Evolutionary conservation across 1,139 yeast genomes (phyloP).

Genomic region (Geotrichum phurueaensis): DNA sequence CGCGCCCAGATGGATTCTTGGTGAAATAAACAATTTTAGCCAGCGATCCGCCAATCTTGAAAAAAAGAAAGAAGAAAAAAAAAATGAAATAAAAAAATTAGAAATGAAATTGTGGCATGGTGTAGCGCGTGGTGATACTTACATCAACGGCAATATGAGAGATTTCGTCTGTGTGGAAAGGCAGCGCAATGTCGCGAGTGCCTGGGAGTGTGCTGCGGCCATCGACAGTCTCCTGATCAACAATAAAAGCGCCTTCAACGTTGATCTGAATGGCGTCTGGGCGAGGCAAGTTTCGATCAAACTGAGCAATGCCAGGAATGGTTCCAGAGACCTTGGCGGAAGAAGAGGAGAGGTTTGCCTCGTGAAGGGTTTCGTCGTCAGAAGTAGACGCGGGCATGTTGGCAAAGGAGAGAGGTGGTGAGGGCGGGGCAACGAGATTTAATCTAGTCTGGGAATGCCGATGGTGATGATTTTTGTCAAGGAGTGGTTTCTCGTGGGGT

Average conservation of each 20-base stretch:
- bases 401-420: background rate
- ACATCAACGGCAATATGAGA: conserved; percentile 53
- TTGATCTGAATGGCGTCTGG: conserved; percentile 44
- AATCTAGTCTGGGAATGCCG: background rate
- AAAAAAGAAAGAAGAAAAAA: background rate
- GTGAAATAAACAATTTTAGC: conserved; percentile 86
- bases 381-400: background rate
- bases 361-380: too few species aligned
- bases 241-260: conserved; percentile 45
- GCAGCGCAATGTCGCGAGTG: conserved; percentile 53
- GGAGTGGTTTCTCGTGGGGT: background rate
- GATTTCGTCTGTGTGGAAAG: conserved; percentile 55
- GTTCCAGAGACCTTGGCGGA: background rate
- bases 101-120: conserved; percentile 9
- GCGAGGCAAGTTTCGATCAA: conserved; percentile 31
- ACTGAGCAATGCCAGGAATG: conserved; percentile 21
- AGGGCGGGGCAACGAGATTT: background rate
- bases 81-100: conserved; percentile 37
- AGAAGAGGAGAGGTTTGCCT: too few species aligned
- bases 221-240: conserved; percentile 39
- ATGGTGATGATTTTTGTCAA: too few species aligned
- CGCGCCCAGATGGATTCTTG: conserved; percentile 41
- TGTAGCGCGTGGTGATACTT: conserved; percentile 24
- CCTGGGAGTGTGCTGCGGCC: conserved; percentile 35
- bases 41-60: conserved; percentile 77